Conservation (phyloP, 352 stramenopile genomes). For the Aphanomyces invadans region DNA sequence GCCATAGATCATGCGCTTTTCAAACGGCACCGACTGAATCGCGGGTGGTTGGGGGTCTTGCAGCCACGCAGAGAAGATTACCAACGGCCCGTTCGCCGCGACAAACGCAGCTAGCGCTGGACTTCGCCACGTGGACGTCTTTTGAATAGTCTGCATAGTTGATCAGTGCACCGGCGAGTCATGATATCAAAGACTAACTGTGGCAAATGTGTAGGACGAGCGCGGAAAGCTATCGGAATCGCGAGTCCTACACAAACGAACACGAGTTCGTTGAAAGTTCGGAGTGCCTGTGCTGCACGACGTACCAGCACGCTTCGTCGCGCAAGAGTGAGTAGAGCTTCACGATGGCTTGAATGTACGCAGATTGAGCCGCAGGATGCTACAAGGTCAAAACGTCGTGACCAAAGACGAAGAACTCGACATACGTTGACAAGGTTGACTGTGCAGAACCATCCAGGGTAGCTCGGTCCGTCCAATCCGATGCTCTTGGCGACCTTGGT, state of each 20-base stretch:
- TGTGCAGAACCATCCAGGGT: conserved; percentile 65
- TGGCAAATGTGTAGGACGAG: conserved; percentile 64
- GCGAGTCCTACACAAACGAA: conserved; percentile 38
- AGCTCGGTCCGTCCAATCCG: conserved; percentile 31
- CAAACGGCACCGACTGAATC: conserved; percentile 52
- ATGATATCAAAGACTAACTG: too few relatives aligned
- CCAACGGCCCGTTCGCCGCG: conserved; percentile 43
- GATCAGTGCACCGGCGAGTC: too few relatives aligned
- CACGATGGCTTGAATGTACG: conserved; percentile 36
- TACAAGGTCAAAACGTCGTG: background rate
- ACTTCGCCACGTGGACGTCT: conserved; percentile 29
- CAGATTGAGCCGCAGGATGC: conserved; percentile 15
- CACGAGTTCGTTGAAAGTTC: too few relatives aligned
- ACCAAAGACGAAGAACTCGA: background rate
- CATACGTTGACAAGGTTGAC: conserved; percentile 44
- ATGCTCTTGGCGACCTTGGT: conserved; percentile 48
- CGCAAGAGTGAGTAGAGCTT: conserved; percentile 56
- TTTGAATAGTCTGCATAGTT: conserved; percentile 37
- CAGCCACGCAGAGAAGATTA: conserved; percentile 64
- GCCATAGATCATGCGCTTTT: conserved; percentile 61
- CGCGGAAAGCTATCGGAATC: conserved; percentile 75
- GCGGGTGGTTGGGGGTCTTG: conserved; percentile 65
- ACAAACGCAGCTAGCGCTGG: conserved; percentile 34
- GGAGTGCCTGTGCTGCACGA: too few relatives aligned
- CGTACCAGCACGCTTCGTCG: conserved; percentile 69